Conservation (phyloP, 2,329 filamentous ascomycete genomes). For the Escovopsis sp. region DNA sequence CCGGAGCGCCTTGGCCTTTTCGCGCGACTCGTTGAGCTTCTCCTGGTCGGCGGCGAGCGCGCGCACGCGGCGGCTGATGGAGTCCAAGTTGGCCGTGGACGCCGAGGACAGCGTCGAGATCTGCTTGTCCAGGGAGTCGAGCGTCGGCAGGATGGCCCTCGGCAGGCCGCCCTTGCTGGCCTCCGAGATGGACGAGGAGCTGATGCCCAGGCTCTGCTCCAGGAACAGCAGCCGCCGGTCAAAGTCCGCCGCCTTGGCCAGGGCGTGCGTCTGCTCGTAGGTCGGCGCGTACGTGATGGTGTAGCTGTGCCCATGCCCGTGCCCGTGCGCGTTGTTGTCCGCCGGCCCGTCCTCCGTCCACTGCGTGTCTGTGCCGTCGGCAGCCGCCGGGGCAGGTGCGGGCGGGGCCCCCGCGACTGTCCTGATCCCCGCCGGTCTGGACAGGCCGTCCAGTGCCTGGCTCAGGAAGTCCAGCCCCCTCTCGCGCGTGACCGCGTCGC, state of each 20-base stretch:
- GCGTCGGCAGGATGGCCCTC: constrained; percentile 63
- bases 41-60: constrained; percentile 61
- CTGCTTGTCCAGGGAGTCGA: constrained; percentile 69
- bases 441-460: constrained; percentile 54
- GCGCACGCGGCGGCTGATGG: constrained; percentile 53
- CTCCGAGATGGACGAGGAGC: constrained; percentile 51
- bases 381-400: constrained; percentile 7
- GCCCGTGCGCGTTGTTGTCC: not conserved
- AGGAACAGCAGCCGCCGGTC: constrained; percentile 65
- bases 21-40: constrained; percentile 49
- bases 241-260: constrained; percentile 76
- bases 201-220: constrained; percentile 70
- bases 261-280: constrained; percentile 53
- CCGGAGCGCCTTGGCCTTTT: constrained; percentile 45
- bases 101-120: constrained; percentile 61
- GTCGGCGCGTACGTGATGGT: constrained; percentile 49
- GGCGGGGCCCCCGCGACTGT: constrained; percentile 6
- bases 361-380: constrained; percentile 8
- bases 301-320: constrained; percentile 42
- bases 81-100: constrained; percentile 58
- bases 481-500: constrained; percentile 26
- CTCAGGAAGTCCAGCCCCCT: constrained; percentile 48
- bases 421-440: constrained; percentile 13
- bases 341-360: constrained; percentile 12
- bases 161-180: constrained; percentile 40